Base-by-base conservation (phyloP, 164 flowering plant species). In the Saururus chinensis region DNA sequence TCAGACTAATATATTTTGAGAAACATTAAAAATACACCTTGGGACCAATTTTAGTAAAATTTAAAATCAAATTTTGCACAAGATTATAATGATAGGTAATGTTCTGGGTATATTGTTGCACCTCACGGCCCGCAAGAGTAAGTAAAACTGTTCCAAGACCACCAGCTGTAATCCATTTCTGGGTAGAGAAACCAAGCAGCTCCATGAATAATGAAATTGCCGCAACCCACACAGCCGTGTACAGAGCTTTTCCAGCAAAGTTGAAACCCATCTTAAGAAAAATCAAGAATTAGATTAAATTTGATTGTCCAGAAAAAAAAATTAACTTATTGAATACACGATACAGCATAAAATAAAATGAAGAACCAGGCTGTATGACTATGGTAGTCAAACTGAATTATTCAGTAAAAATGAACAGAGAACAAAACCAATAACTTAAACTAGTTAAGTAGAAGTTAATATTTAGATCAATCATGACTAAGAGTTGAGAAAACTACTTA, bases 91-190 rank as follows among this genome's bases (percentile, higher is more conserved):
- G 49, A 8, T 45, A 12, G 0, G 17, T 12, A 12, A 45, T 45
- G n/a, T n/a, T n/a, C n/a, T n/a, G 49, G 11, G 17, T 7, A 17
- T 8, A 12, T 45, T 11, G 66, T 30, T 53, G 60, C 67, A 93
- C 99, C 97, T 93, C 99, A 60, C 99, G 96, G 60, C 99, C 99
- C 72, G 97, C 91, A 70, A 93, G 97, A 37, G 99, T 93, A 66
- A 93, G 82, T 78, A 93, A 74, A 37, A 93, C 97, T 37, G 99
- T 90, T 53, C 99, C 99, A 69, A 93, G 89, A 72, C 99, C 96
- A 49, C 99, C 99, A 58, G 99, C 99, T 61, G 99, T 93, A n/a
- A 93, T 66, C 97, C 95, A 93, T 67, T 76, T 93, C 81, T 93
- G 99, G 21, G 99, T 88, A 52, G 97, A 87, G 74, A 88, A 90